Evolutionary conservation across 2,329 filamentous ascomycete genomes (phyloP), one percentile per base, ranked within the genome.

Genomic region (Alternaria conjuncta): DNA sequence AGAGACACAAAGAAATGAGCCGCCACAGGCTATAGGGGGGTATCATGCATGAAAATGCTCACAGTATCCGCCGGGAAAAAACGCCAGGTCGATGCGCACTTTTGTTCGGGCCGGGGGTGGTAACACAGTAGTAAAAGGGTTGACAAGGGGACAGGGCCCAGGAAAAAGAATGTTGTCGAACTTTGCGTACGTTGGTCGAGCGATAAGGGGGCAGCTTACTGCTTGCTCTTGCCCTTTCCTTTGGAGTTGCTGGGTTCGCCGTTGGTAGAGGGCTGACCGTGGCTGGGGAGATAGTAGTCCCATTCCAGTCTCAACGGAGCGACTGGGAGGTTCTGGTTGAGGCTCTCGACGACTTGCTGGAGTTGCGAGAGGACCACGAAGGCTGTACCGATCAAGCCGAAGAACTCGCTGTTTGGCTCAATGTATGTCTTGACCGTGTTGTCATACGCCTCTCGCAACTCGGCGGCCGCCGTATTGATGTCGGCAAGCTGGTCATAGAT

Each of bases 311-410:
- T 55, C 9, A 65, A 12, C 13, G 57, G 51, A 8, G 47, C 49
- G 23, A 54, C 51, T 3, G 61, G 55, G 3, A 63, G 15, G 6
- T 67, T 69, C 44, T 66, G 55, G 15, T 70, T 71, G 5, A 69
- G 25, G n/a, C 30, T 21, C 9, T 69, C 56, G 7, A 65, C 18
- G 11, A 63, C 18, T 20, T 60, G 43, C 18, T 69, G 64, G 7
- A 70, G 5, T 46, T 69, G 57, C 10, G 43, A 30, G 18, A 61
- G 15, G 11, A 61, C 46, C 1, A 59, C 7, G 7, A 69, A 43
- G 1, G 64, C 23, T 0, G 15, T 44, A 6, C 57, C 55, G 10
- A 68, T 51, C 7, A 50, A 20, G 18, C 18, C 50, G 15, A 72
- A 45, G 11, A 56, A 36, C 2, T 61, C 58, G 6, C 44, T 55